Conservation (phyloP, 176 grass and related monocot genomes). For the Thinopyrum elongatum region DNA sequence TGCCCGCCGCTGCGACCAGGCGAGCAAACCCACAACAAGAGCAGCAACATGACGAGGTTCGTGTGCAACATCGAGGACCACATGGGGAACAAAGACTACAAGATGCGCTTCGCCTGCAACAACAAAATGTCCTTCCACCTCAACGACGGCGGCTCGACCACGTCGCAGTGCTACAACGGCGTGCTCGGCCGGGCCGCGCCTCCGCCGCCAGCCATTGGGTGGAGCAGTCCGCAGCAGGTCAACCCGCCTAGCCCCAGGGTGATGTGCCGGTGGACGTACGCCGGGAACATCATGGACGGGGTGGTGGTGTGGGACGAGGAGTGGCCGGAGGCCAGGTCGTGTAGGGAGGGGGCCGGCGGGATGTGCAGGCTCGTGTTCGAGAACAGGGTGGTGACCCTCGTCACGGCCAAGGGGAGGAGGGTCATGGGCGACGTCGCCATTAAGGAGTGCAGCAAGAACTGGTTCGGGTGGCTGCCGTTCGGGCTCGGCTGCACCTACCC, state of each 20-base stretch:
- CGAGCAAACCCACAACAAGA: too few species aligned
- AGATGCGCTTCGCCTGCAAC: background rate
- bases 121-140: too few species aligned
- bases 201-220: background rate
- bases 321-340: constrained; percentile 29
- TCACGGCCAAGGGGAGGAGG: background rate
- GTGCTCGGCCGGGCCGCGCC: background rate
- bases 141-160: background rate
- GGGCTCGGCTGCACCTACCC: background rate
- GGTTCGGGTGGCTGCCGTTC: background rate
- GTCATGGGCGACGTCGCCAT: constrained; percentile 16
- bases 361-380: constrained; percentile 21
- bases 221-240: too few species aligned
- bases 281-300: constrained; percentile 13
- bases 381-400: constrained; percentile 23
- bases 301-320: constrained; percentile 26
- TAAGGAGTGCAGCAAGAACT: constrained; percentile 24
- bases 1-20: background rate
- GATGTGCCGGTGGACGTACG: constrained; percentile 5
- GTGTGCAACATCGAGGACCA: constrained; percentile 22
- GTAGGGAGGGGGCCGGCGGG: background rate
- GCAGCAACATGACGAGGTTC: background rate
- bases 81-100: background rate
- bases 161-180: background rate
- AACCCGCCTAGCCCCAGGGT: too few species aligned